phyloP scores from a whole-genome alignment of 176 grass and related monocot species.

The Cenchrus americanus region DNA sequence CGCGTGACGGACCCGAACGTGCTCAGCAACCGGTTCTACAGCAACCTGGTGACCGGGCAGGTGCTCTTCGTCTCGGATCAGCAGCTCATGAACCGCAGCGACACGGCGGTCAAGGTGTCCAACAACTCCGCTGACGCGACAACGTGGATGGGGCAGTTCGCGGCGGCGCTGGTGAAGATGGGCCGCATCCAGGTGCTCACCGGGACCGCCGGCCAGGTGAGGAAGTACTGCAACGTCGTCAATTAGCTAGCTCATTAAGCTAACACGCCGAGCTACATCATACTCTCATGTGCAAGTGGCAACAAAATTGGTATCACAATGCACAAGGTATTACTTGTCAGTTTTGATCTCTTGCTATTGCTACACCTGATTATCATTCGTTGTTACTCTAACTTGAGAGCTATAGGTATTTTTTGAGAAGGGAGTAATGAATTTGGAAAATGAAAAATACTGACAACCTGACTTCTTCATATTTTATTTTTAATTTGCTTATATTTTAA shows the following conservation, averaged over 20 bases:
- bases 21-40: conserved; percentile 27
- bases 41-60: conserved; percentile 24
- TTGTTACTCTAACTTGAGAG: too few species aligned
- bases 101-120: conserved; percentile 37
- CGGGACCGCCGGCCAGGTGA: conserved; percentile 52
- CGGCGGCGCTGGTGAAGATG: conserved; percentile 56
- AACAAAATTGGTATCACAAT: too few species aligned
- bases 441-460: too few species aligned
- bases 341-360: too few species aligned
- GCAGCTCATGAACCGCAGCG: conserved; percentile 11
- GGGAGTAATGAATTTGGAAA: too few species aligned
- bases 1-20: background rate
- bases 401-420: background rate
- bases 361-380: too few species aligned
- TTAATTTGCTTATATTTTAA: too few species aligned
- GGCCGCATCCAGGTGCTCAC: conserved; percentile 51
- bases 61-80: conserved; percentile 58
- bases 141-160: conserved; percentile 45
- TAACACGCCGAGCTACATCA: too few species aligned
- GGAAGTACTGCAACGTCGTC: conserved; percentile 44
- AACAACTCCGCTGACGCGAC: background rate
- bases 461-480: too few species aligned
- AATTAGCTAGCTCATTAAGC: background rate
- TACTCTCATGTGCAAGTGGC: too few species aligned
- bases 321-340: too few species aligned